These are phyloP conservation scores for Populus pruinosa DNA, from an alignment of 345 rosid genomes.

Conservation along the genomic window DNA sequence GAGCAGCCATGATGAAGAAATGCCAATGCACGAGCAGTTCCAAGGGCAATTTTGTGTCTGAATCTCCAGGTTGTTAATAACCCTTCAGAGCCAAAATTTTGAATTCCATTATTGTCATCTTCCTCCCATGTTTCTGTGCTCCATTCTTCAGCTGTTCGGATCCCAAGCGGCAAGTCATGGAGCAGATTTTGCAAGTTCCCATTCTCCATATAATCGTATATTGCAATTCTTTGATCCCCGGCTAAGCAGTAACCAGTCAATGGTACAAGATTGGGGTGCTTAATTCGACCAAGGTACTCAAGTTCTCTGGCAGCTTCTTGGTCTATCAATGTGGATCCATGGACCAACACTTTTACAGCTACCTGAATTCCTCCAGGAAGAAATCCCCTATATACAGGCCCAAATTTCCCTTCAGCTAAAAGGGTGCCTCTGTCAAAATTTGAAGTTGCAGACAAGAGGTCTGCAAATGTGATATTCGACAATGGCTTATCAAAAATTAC, in stretches of 20 bases:
- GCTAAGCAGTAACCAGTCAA: constrained; percentile 88
- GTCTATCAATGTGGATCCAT: constrained; percentile 81
- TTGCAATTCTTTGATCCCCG: constrained; percentile 90
- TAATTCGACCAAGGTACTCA: constrained; percentile 81
- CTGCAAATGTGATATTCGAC: constrained; percentile 74
- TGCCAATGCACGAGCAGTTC: constrained; percentile 86
- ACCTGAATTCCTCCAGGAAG: constrained; percentile 93
- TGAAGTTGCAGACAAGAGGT: constrained; percentile 85
- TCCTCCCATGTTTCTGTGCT: constrained; percentile 85
- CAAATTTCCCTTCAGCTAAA: constrained; percentile 87
- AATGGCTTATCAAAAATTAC: constrained; percentile 91
- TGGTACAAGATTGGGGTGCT: constrained; percentile 88
- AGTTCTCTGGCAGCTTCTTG: constrained; percentile 91
- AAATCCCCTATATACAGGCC: constrained; percentile 89
- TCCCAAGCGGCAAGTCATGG: constrained; percentile 79
- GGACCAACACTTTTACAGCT: constrained; percentile 87
- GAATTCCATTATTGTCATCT: constrained; percentile 53
- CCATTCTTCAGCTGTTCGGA: constrained; percentile 83
- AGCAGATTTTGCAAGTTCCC: constrained; percentile 92
- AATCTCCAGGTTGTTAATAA: constrained; percentile 70
- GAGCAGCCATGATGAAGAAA: constrained; percentile 96
- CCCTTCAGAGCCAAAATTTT: constrained; percentile 58
- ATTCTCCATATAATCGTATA: constrained; percentile 93
- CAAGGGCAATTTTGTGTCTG: constrained; percentile 81
- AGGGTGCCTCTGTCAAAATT: constrained; percentile 82